Evolutionary conservation across 371 early-diverging fungal species (phyloP).

Genomic region (Mortierella sp.): DNA sequence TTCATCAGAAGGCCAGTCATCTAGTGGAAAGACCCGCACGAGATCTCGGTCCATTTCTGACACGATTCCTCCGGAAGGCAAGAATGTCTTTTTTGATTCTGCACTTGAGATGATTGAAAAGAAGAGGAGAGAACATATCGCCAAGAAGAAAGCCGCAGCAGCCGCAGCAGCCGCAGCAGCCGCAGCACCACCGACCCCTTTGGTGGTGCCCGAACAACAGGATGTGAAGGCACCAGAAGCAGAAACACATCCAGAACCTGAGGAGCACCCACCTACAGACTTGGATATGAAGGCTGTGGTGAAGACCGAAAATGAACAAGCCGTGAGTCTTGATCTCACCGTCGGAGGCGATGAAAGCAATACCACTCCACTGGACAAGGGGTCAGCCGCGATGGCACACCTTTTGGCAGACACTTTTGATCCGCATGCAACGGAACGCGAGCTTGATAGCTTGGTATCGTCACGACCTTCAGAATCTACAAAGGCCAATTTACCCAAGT

Average conservation of each 20-base stretch:
- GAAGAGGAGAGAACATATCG: conserved; percentile 26
- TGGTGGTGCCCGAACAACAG: not conserved
- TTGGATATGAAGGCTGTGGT: not conserved
- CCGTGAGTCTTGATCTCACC: too few species aligned
- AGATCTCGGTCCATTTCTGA: conserved; percentile 24
- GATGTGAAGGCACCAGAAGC: too few species aligned
- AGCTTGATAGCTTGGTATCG: conserved; percentile 4
- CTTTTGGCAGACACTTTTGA: not conserved
- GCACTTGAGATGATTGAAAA: conserved; percentile 30
- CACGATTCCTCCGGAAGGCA: conserved; percentile 6
- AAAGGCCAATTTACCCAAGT: conserved; percentile 33
- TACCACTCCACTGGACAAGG: not conserved
- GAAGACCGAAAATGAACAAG: too few species aligned
- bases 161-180: conserved; percentile 10
- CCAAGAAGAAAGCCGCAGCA: conserved; percentile 26
- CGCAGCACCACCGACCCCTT: not conserved
- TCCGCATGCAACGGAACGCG: conserved; percentile 17
- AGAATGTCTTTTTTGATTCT: conserved; percentile 35
- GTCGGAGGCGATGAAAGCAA: not conserved
- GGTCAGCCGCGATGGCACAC: not conserved
- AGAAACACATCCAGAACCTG: too few species aligned
- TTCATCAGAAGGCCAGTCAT: not conserved
- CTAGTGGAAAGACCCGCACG: conserved; percentile 14
- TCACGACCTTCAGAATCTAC: not conserved
- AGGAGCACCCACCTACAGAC: too few species aligned